phyloP scores from a whole-genome alignment of 75 land plant genomes.

The Cryptomeria japonica region DNA sequence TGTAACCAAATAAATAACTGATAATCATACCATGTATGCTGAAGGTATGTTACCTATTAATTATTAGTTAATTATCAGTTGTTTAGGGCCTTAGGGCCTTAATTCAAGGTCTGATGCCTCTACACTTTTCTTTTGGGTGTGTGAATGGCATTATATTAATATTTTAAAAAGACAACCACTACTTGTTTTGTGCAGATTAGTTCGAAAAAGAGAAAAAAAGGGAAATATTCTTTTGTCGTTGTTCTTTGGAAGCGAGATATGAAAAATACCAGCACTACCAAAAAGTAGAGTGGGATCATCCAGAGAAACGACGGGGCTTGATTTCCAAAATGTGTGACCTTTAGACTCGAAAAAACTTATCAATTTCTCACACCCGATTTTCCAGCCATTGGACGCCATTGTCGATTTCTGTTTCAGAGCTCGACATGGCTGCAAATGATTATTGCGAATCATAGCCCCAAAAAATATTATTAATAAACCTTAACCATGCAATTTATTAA shows the following conservation, averaged over 20 bases:
- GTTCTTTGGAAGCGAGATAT: neutral
- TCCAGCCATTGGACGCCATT: conserved; percentile 67
- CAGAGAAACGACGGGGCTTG: conserved; percentile 86
- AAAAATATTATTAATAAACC: neutral
- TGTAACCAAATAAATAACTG: neutral
- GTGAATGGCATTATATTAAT: too few relatives aligned
- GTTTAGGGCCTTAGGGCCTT: too few relatives aligned
- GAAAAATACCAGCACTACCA: conserved; percentile 75
- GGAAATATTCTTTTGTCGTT: neutral
- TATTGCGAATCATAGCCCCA: neutral
- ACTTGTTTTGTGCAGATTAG: too few relatives aligned
- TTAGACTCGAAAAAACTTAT: conserved; percentile 71
- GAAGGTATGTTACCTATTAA: neutral
- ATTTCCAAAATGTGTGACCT: conserved; percentile 61
- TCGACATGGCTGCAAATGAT: conserved; percentile 21
- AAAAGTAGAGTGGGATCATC: conserved; percentile 95
- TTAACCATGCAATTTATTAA: neutral
- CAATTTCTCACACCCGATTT: conserved; percentile 57
- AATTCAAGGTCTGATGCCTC: too few relatives aligned
- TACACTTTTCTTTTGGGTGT: too few relatives aligned
- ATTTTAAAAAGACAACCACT: too few relatives aligned
- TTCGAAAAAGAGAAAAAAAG: too few relatives aligned
- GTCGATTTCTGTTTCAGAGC: neutral
- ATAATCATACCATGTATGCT: neutral
- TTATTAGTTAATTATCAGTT: too few relatives aligned